Evolutionary conservation across 805 yeast species (phyloP), one percentile per base, ranked within the genome.

Genomic region (Wickerhamiella shivajii): DNA sequence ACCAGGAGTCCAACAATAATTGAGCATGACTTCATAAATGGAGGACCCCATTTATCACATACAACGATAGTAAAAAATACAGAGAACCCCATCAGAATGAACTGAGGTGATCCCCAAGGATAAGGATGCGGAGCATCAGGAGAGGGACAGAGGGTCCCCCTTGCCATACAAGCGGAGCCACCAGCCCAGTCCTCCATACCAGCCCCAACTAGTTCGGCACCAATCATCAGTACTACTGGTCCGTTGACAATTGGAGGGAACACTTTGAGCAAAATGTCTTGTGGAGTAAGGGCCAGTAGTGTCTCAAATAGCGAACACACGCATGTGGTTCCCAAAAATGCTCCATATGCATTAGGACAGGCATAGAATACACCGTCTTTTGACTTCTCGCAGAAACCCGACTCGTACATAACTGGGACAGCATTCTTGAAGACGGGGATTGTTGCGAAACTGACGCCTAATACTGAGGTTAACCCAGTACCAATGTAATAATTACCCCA

Each of bases 241-340:
- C 94, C 94, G 18, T 93, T 83, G 41, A 83, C 93, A 34, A 80
- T 58, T 24, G 90, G 84, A 16, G 93, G 93, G 61, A 83, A 81
- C 23, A 78, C 47, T 38, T 63, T 69, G 52, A 77, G 83, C 43
- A 81, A 63, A 10, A 64, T 43, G 21, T 61, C 64, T 6, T 93
- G 71, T 7, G 94, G 93, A 46, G 75, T 53, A 52, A 83, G 81
- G 0, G 92, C 76, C 28, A 78, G 52, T 4, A 64, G 44, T 27
- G 83, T 63, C 61, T 79, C 92, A 19, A 83, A 47, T 25, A 83
- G 60, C 3, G 80, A 77, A 56, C 93, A 79, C 18, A 69, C 65
- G 29, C 67, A 63, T 6, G 34, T 24, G 13, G 92, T 76, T 27
- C 77, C 93, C 39, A 83, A 59, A 25, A 83, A 64, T 14, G 71